Percentiles rank a stretch among this genome's conserved stretches.
Conservation (phyloP, 345 rosid species). For the Camelina neglecta region DNA sequence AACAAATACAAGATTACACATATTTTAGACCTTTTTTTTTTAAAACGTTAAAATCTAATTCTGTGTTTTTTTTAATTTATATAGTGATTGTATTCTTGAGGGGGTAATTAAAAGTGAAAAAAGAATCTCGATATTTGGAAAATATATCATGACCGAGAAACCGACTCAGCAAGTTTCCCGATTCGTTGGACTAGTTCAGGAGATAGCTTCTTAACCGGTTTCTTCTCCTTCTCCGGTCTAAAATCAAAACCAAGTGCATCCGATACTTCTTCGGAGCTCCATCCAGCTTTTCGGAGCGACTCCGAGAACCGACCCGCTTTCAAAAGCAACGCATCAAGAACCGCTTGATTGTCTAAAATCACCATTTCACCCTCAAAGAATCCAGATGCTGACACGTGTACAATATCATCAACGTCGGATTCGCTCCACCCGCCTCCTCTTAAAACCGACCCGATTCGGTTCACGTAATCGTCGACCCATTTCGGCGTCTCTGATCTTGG, state of each 20-base stretch:
- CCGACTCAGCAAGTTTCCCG: slow-evolving; percentile 82
- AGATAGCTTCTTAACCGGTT: slow-evolving; percentile 71
- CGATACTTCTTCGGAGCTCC: slow-evolving; percentile 98
- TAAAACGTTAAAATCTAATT: slow-evolving; percentile 31
- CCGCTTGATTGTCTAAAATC: slow-evolving; percentile 76
- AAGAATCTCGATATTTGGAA: slow-evolving; percentile 12
- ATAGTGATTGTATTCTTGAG: background rate
- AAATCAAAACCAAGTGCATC: slow-evolving; percentile 87
- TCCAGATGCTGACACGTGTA: slow-evolving; percentile 82
- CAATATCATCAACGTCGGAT: slow-evolving; percentile 74
- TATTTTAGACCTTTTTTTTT: slow-evolving; percentile 23
- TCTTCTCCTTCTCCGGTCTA: slow-evolving; percentile 76
- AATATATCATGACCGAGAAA: slow-evolving; percentile 61
- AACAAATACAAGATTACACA: slow-evolving; percentile 13
- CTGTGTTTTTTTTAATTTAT: slow-evolving; percentile 16
- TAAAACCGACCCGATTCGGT: slow-evolving; percentile 77
- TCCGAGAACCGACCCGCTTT: slow-evolving; percentile 93
- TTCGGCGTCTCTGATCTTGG: slow-evolving; percentile 69
- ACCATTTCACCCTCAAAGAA: slow-evolving; percentile 84
- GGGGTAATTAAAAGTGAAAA: background rate
- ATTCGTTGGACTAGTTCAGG: slow-evolving; percentile 74
- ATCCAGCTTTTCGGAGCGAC: slow-evolving; percentile 85
- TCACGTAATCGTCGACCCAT: slow-evolving; percentile 85
- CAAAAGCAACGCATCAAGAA: slow-evolving; percentile 74
- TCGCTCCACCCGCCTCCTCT: slow-evolving; percentile 93